These are phyloP conservation scores for Zasmidium citrigriseum DNA, from an alignment of 2,329 filamentous ascomycete species.

Conservation along the genomic window DNA sequence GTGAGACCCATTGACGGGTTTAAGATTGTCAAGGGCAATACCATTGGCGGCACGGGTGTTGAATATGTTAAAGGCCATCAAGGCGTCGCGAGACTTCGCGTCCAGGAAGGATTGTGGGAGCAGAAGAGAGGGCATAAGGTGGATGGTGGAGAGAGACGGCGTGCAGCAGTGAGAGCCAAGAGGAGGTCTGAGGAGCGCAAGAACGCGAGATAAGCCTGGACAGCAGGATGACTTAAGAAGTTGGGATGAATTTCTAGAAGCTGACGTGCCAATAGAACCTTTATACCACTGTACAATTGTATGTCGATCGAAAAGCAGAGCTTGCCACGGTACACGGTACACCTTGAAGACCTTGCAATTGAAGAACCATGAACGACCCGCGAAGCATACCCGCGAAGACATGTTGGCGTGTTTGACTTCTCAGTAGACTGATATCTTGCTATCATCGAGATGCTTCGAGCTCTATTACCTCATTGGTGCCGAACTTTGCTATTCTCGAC, in stretches of 20 bases:
- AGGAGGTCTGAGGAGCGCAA: constrained; percentile 76
- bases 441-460: too few relatives aligned
- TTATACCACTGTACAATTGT: not conserved
- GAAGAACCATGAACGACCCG: too few relatives aligned
- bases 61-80: constrained; percentile 64
- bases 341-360: too few relatives aligned
- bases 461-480: too few relatives aligned
- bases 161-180: constrained; percentile 84
- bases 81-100: constrained; percentile 65
- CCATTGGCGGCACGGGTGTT: constrained; percentile 74
- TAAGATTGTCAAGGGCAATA: constrained; percentile 66
- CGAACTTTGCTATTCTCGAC: too few relatives aligned
- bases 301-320: too few relatives aligned
- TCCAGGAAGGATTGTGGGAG: constrained; percentile 92
- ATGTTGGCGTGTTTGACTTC: too few relatives aligned
- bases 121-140: constrained; percentile 84
- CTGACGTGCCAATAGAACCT: not conserved
- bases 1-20: constrained; percentile 65
- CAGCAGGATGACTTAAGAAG: not conserved
- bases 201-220: constrained; percentile 37
- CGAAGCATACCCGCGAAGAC: too few relatives aligned
- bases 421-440: too few relatives aligned
- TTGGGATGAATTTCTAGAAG: not conserved
- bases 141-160: constrained; percentile 91
- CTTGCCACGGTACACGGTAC: too few relatives aligned